phyloP scores from a whole-genome alignment of 371 early-diverging fungal genomes.

The Rhizopus delemar region DNA sequence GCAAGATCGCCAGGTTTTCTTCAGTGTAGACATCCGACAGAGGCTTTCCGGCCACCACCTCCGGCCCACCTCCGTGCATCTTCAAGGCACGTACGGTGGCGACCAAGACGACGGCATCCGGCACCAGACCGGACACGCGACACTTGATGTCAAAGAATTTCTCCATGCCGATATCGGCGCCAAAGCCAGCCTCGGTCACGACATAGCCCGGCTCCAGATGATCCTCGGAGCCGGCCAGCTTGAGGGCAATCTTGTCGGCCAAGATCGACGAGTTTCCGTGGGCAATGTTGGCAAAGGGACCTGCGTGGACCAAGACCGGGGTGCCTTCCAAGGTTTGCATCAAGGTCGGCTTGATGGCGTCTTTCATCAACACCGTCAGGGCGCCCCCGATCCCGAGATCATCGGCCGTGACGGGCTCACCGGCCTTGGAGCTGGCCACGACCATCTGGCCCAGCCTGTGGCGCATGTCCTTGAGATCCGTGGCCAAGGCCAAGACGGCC shows the following conservation, averaged over 20 bases:
- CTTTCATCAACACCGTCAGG: slow-evolving; percentile 94
- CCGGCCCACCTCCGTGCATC: slow-evolving; percentile 98
- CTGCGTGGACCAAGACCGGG: slow-evolving; percentile 97
- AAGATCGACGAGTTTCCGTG: slow-evolving; percentile 94
- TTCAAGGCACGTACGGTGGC: slow-evolving; percentile 95
- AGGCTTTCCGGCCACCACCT: slow-evolving; percentile 90
- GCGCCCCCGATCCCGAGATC: slow-evolving; percentile 96
- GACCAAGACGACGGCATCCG: slow-evolving; percentile 92
- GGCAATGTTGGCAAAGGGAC: slow-evolving; percentile 98
- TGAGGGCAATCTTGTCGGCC: slow-evolving; percentile 93
- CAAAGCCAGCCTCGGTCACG: slow-evolving; percentile 97
- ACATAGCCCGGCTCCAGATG: slow-evolving; percentile 82
- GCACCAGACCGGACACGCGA: slow-evolving; percentile 83
- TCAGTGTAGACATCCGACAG: slow-evolving; percentile 83
- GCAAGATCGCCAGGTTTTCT: slow-evolving; percentile 83
- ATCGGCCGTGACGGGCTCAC: slow-evolving; percentile 90
- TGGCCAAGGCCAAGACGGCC: slow-evolving; percentile 93
- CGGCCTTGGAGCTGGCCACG: slow-evolving; percentile 80
- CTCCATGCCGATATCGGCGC: slow-evolving; percentile 99
- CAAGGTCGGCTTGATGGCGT: slow-evolving; percentile 95
- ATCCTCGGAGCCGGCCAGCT: slow-evolving; percentile 76
- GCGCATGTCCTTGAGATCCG: slow-evolving; percentile 88
- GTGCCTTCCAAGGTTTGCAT: slow-evolving; percentile 98
- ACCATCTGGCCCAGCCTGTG: slow-evolving; percentile 93
- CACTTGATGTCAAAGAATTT: slow-evolving; percentile 99